Conservation (phyloP, 345 rosid species). For the Eucalyptus melliodora region DNA sequence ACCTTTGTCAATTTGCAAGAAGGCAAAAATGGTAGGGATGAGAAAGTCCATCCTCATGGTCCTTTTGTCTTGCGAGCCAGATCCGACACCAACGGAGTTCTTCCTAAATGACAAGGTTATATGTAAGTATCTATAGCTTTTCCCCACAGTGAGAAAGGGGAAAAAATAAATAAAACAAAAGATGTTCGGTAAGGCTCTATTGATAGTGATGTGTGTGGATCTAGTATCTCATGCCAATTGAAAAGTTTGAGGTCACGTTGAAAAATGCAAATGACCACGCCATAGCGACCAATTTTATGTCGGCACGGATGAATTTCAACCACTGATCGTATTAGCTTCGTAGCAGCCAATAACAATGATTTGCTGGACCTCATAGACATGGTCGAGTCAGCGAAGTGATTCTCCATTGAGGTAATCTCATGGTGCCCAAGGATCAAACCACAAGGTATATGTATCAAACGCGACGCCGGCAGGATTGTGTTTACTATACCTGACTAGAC, state of each 20-base stretch:
- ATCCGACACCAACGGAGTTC: not conserved
- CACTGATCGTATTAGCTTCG: not conserved
- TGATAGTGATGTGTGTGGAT: not conserved
- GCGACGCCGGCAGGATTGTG: not conserved
- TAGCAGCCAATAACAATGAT: not conserved
- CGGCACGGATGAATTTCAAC: not conserved
- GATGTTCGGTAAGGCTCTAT: not conserved
- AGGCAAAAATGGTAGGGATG: not conserved
- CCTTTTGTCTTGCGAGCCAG: not conserved
- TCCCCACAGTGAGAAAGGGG: not conserved
- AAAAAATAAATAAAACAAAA: not conserved
- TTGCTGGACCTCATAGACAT: not conserved
- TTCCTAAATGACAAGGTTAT: not conserved
- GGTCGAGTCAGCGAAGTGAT: not conserved
- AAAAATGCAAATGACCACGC: not conserved
- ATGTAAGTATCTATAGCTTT: not conserved
- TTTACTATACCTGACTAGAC: not conserved
- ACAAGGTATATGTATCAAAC: not conserved
- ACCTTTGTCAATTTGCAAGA: not conserved
- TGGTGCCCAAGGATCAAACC: not conserved
- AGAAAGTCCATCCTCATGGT: not conserved
- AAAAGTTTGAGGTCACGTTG: not conserved
- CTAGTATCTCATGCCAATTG: not conserved
- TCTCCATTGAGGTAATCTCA: not conserved
- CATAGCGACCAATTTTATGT: not conserved